phyloP scores from a whole-genome alignment of 768 basidiomycete genomes.

The Boletales sp. region DNA sequence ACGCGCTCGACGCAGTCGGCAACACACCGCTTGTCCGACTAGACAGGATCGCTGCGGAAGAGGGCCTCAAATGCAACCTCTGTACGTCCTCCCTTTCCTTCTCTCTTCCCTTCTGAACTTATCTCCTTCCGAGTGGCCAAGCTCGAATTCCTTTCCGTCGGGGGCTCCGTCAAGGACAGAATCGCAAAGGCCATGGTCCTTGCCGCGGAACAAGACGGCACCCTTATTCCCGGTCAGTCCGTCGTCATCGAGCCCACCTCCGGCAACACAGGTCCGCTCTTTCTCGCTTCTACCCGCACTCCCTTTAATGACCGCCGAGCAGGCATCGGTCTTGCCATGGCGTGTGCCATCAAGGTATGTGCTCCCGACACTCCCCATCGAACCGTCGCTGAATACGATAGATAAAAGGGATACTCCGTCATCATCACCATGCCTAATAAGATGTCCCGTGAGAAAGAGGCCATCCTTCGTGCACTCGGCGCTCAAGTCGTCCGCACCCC shows the following conservation, averaged over 20 bases:
- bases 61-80: constrained; percentile 86
- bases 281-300: not conserved
- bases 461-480: constrained; percentile 84
- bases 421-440: constrained; percentile 92
- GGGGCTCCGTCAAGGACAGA: constrained; percentile 94
- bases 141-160: constrained; percentile 85
- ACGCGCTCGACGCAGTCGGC: constrained; percentile 82
- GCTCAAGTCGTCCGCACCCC: constrained; percentile 96
- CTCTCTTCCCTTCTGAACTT: not conserved
- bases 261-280: constrained; percentile 82
- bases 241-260: constrained; percentile 95
- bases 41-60: constrained; percentile 66
- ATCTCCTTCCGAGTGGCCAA: constrained; percentile 64
- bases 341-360: constrained; percentile 86
- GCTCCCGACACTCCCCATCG: constrained; percentile 16
- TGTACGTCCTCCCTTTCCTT: constrained; percentile 45
- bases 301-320: not conserved
- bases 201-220: constrained; percentile 86
- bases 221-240: constrained; percentile 80
- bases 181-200: constrained; percentile 97
- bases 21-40: constrained; percentile 89
- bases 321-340: constrained; percentile 94
- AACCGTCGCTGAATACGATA: constrained; percentile 67
- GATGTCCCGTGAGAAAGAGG: constrained; percentile 96
- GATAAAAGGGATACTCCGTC: constrained; percentile 84